These are phyloP conservation scores for Candida succiphila DNA, from an alignment of 805 yeast genomes.

Conservation along the genomic window DNA sequence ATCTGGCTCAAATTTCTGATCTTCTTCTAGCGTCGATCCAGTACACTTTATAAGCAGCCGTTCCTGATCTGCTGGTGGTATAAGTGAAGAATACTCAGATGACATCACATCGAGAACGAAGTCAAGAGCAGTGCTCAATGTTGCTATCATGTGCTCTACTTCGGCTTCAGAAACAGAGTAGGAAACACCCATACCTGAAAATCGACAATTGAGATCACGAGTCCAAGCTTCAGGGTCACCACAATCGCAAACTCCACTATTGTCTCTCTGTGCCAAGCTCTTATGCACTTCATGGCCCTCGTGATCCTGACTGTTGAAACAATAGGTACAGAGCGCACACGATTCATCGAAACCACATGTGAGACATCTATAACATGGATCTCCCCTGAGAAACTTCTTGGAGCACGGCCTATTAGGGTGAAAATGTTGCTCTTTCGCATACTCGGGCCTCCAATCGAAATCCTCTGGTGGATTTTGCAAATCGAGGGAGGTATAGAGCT, in stretches of 20 bases:
- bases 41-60: constrained; percentile 17
- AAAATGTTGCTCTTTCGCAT: constrained; percentile 2
- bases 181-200: constrained; percentile 20
- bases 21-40: constrained; percentile 11
- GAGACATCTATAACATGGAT: constrained; percentile 69
- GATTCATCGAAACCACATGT: constrained; percentile 76
- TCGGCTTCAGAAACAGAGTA: constrained; percentile 30
- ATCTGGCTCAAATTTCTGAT: constrained; percentile 33
- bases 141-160: constrained; percentile 22
- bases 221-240: constrained; percentile 86
- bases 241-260: constrained; percentile 79
- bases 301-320: constrained; percentile 66
- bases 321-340: constrained; percentile 71
- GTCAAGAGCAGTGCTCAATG: constrained; percentile 43
- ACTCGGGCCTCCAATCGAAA: constrained; percentile 3
- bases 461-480: constrained; percentile 13
- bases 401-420: constrained; percentile 57
- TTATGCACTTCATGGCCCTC: constrained; percentile 62
- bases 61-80: constrained; percentile 13
- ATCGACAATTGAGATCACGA: constrained; percentile 38
- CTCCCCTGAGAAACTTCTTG: constrained; percentile 63
- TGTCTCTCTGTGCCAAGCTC: constrained; percentile 53
- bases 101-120: constrained; percentile 53
- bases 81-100: constrained; percentile 30
- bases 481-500: constrained; percentile 19